Evolutionary conservation across 495 filamentous ascomycete species (phyloP).

Genomic region (Penicillium canescens): DNA sequence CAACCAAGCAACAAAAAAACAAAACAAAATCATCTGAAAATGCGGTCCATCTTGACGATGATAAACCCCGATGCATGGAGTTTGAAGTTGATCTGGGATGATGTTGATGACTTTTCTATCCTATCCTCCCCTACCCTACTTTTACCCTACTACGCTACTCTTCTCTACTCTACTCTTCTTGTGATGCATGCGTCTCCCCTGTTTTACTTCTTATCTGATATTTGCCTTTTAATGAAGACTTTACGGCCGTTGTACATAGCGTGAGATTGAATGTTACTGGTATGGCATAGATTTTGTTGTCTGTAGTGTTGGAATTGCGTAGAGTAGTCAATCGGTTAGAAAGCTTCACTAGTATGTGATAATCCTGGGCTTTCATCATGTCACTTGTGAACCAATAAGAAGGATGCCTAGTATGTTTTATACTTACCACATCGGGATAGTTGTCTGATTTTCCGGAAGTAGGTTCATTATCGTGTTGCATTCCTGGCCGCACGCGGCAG

Average conservation of each 20-base stretch:
- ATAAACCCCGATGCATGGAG: background rate
- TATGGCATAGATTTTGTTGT: conserved; percentile 1
- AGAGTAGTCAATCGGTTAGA: too few species aligned
- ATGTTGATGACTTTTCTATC: conserved; percentile 7
- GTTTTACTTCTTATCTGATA: conserved; percentile 2
- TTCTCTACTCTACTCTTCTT: conserved; percentile 3
- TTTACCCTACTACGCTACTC: too few species aligned
- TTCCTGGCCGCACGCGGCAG: too few species aligned
- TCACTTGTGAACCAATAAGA: too few species aligned
- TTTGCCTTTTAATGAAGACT: conserved; percentile 12
- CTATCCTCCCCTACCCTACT: background rate
- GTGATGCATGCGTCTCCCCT: conserved; percentile 10
- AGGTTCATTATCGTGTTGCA: too few species aligned
- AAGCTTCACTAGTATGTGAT: too few species aligned
- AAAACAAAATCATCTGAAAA: conserved; percentile 1
- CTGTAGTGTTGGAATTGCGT: background rate
- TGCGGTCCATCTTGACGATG: conserved; percentile 7
- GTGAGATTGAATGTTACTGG: conserved; percentile 9
- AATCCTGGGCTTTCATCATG: too few species aligned
- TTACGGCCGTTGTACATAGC: conserved; percentile 13
- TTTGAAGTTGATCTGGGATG: background rate
- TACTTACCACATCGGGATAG: too few species aligned
- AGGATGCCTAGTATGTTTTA: too few species aligned
- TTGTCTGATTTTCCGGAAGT: too few species aligned
- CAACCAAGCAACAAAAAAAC: too few species aligned